phyloP scores from a whole-genome alignment of 495 filamentous ascomycete species.

The Hypomontagnella monticulosa region DNA sequence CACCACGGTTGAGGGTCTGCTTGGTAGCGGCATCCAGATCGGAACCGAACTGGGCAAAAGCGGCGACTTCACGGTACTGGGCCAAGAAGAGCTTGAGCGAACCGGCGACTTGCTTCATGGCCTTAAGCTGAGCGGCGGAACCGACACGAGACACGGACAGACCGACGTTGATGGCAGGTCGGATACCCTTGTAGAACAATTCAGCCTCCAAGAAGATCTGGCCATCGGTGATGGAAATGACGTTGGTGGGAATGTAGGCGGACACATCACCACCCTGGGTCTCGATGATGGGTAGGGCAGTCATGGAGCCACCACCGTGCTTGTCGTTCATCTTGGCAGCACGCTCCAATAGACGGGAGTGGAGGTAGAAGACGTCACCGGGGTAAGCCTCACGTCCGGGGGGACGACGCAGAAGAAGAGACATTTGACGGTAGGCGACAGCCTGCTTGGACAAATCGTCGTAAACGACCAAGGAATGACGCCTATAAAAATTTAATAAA shows the following conservation, averaged over 20 bases:
- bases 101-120: slow-evolving; percentile 99
- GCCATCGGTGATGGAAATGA: slow-evolving; percentile 99
- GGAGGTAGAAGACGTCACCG: slow-evolving; percentile 99
- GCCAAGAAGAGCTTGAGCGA: slow-evolving; percentile 99
- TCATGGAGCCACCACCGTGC: slow-evolving; percentile 94
- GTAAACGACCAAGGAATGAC: slow-evolving; percentile 92
- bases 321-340: slow-evolving; percentile 99
- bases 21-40: slow-evolving; percentile 99
- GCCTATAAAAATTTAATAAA: slow-evolving; percentile 60
- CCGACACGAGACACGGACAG: slow-evolving; percentile 99
- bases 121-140: slow-evolving; percentile 99
- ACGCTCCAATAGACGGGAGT: slow-evolving; percentile 99
- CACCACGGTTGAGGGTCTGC: slow-evolving; percentile 98
- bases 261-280: slow-evolving; percentile 99
- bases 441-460: slow-evolving; percentile 99
- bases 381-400: slow-evolving; percentile 99
- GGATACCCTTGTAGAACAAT: slow-evolving; percentile 99
- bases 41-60: slow-evolving; percentile 99
- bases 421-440: slow-evolving; percentile 99
- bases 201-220: slow-evolving; percentile 99
- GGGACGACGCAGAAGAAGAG: slow-evolving; percentile 96
- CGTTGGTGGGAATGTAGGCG: slow-evolving; percentile 99
- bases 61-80: slow-evolving; percentile 99
- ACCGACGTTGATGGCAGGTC: slow-evolving; percentile 99
- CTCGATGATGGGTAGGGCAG: slow-evolving; percentile 98